Base-by-base conservation (phyloP, 2,329 filamentous ascomycete genomes). In the Byssochlamys sp. region DNA sequence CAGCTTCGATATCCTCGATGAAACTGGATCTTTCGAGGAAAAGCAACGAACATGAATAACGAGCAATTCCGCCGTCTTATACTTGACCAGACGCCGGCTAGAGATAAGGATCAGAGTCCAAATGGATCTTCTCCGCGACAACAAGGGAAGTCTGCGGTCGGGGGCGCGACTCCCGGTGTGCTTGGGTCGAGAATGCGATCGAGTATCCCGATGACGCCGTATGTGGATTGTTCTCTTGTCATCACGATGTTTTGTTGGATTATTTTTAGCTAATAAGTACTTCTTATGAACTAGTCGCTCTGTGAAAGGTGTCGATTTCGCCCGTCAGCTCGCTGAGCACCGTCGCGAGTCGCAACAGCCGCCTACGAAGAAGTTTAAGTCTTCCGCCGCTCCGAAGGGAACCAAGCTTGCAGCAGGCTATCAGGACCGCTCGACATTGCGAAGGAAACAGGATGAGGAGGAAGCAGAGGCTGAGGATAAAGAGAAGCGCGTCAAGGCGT, bases 181-280 rank as follows among this genome's bases (percentile, higher is more conserved):
- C 79, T 95, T 57, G 91, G 91, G 25, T 94, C 90, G 58, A 83
- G 88, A 67, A 85, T 88, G 74, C 84, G 85, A 63, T 83, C 88
- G 33, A 92, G 84, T 72, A 92, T 96, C 60, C 90, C 90, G 57
- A 96, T 96, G 92, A 96, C 92, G 53, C 92, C 92, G 87, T 91
- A 80, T 66, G 85, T 78, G 39, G 19, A 45, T 25, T 39, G 35
- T 4, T 45, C 7, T 28, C 45, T 9, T 19, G 12, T 52, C 10
- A 31, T 12, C 49, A n/a, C 33, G 9, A 48, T 55, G 55, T 27
- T 3, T 31, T 11, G 12, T 45, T 53, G 9, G 33, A 1, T 56
- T 11, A 53, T 56, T 56, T 55, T 3, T 33, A 55, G 50, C 27
- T 24, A 14, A 45, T 33, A 59, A 51, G 31, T 45, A 14, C 4